These are phyloP conservation scores for Penicillium crystallinum DNA, from an alignment of 495 filamentous ascomycete species.

Conservation along the genomic window DNA sequence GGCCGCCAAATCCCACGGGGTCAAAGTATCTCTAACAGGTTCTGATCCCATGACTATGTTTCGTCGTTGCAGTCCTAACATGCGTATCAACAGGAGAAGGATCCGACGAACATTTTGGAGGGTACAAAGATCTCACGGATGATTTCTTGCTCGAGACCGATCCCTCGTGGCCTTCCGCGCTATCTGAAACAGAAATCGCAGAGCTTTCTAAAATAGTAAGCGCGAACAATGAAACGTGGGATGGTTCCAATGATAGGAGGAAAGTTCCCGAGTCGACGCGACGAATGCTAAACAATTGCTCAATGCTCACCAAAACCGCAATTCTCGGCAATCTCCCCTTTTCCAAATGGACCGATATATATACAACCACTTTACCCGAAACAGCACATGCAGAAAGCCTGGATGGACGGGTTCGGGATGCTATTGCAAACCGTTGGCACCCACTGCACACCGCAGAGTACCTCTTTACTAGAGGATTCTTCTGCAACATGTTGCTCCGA, in stretches of 20 bases:
- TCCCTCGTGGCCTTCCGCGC: slow-evolving; percentile 21
- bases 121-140: slow-evolving; percentile 39
- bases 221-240: not conserved
- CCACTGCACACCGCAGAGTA: slow-evolving; percentile 45
- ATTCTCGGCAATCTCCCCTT: not conserved
- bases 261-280: not conserved
- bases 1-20: slow-evolving; percentile 18
- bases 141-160: slow-evolving; percentile 46
- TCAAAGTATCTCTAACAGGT: slow-evolving; percentile 45
- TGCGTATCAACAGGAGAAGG: slow-evolving; percentile 35
- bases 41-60: too few species aligned
- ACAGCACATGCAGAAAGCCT: slow-evolving; percentile 13
- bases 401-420: slow-evolving; percentile 17
- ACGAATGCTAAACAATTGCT: too few species aligned
- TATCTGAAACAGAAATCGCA: not conserved
- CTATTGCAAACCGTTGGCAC: slow-evolving; percentile 44
- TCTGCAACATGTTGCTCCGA: slow-evolving; percentile 41
- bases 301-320: too few species aligned
- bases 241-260: not conserved
- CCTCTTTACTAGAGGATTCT: slow-evolving; percentile 31
- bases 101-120: slow-evolving; percentile 49
- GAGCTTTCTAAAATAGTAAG: not conserved
- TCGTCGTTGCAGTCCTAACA: too few species aligned
- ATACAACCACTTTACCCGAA: not conserved
- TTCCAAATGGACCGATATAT: not conserved